phyloP scores from a whole-genome alignment of 192 early-diverging fungal genomes.

The Coemansia sp. region DNA sequence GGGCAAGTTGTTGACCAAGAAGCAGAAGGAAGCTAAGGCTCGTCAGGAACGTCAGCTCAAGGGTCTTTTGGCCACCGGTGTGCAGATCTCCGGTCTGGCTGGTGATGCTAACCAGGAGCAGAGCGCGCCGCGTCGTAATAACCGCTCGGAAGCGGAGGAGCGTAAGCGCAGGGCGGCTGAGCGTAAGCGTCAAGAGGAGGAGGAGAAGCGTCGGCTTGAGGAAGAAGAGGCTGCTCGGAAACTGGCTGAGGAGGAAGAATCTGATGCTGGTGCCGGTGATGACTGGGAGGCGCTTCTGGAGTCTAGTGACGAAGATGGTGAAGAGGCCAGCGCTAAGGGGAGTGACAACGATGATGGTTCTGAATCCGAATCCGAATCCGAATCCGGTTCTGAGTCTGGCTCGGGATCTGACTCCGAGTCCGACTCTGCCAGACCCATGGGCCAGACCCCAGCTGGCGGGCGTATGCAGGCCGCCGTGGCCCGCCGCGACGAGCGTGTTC shows the following conservation, averaged over 20 bases:
- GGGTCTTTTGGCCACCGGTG: conserved; percentile 74
- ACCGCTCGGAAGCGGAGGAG: conserved; percentile 39
- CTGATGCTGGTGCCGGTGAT: conserved; percentile 26
- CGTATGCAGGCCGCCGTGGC: conserved; percentile 79
- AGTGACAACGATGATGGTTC: conserved; percentile 35
- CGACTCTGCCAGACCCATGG: conserved; percentile 64
- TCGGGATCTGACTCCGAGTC: conserved; percentile 49
- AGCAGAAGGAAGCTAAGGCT: conserved; percentile 84
- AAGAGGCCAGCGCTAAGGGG: conserved; percentile 37
- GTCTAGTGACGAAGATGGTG: conserved; percentile 52
- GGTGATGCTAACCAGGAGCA: conserved; percentile 14
- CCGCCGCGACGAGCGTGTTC: conserved; percentile 69
- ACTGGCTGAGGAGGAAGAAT: conserved; percentile 65
- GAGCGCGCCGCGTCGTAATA: conserved; percentile 14
- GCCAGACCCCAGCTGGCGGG: conserved; percentile 62
- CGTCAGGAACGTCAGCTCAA: conserved; percentile 69
- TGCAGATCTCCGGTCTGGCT: conserved; percentile 63
- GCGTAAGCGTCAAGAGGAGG: conserved; percentile 54
- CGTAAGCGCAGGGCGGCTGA: conserved; percentile 41
- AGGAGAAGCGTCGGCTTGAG: conserved; percentile 30
- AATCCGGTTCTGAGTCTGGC: conserved; percentile 51
- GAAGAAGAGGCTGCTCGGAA: conserved; percentile 25
- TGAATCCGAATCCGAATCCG: conserved; percentile 33
- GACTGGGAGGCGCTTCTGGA: conserved; percentile 48
- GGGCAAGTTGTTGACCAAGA: conserved; percentile 90